These are phyloP conservation scores for Acanthamoeba rhysodes DNA, from an alignment of 208 protist genomes.

Conservation along the genomic window DNA sequence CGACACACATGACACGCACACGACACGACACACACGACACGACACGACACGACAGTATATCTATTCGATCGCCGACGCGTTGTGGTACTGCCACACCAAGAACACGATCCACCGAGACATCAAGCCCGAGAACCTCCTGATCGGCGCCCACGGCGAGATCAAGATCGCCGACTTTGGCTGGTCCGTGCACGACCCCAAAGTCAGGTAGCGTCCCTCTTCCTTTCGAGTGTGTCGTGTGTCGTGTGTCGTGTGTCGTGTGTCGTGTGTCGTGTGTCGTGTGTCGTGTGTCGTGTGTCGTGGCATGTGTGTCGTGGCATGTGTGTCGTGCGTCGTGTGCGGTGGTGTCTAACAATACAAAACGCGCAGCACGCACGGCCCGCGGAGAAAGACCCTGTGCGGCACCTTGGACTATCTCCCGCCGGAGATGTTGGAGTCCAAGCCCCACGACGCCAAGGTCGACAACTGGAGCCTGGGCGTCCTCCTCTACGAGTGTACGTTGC, in stretches of 20 bases:
- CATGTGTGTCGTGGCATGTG: not conserved
- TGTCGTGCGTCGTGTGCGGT: too few species aligned
- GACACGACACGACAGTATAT: conserved; percentile 80
- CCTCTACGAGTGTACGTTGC: conserved; percentile 95
- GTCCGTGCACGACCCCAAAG: conserved; percentile 97
- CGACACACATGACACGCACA: too few species aligned
- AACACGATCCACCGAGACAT: conserved; percentile 96
- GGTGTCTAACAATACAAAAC: not conserved
- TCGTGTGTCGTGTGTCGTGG: not conserved
- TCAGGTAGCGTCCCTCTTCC: not conserved
- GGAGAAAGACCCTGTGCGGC: conserved; percentile 89
- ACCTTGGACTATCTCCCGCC: conserved; percentile 99
- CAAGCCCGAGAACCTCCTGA: conserved; percentile 92
- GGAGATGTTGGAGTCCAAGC: conserved; percentile 97
- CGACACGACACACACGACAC: not conserved
- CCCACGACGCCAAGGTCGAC: conserved; percentile 93
- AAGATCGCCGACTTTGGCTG: conserved; percentile 99
- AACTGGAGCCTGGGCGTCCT: conserved; percentile 99
- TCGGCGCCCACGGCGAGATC: conserved; percentile 94
- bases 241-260: too few species aligned
- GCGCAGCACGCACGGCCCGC: conserved; percentile 19
- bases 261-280: not conserved
- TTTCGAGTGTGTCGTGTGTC: not conserved
- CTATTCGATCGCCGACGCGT: conserved; percentile 82
- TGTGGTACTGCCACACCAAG: conserved; percentile 97